A percentile compares a stretch with the other conserved stretches of the same genome.
These are phyloP conservation scores for Nemania sp. DNA, from an alignment of 2,329 filamentous ascomycete species.

Conservation along the genomic window DNA sequence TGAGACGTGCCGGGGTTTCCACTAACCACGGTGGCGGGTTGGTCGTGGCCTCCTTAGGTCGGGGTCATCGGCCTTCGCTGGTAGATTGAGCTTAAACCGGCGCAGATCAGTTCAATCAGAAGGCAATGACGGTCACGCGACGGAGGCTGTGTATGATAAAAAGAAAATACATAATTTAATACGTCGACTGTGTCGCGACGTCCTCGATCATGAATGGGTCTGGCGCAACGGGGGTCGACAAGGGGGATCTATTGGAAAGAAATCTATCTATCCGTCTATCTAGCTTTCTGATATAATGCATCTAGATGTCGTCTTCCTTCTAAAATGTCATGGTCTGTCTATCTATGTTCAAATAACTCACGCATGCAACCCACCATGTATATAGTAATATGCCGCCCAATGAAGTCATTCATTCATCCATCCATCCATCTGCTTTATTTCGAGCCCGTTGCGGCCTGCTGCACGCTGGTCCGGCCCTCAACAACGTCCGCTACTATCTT, in stretches of 20 bases:
- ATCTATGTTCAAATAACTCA: constrained; percentile 9
- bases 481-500: constrained; percentile 76
- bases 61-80: too few species aligned
- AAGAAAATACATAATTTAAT: neutral
- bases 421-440: too few species aligned
- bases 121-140: too few species aligned
- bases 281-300: constrained; percentile 3
- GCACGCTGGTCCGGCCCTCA: constrained; percentile 71
- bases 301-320: constrained; percentile 3
- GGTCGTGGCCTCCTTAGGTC: too few species aligned
- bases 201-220: neutral
- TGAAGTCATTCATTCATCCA: neutral
- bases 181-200: neutral
- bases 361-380: constrained; percentile 1
- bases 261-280: constrained; percentile 12
- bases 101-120: too few species aligned
- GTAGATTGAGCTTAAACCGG: too few species aligned
- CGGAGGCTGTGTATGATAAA: neutral
- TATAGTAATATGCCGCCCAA: constrained; percentile 2
- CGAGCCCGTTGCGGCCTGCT: constrained; percentile 66
- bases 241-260: constrained; percentile 10
- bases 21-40: too few species aligned
- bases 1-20: too few species aligned
- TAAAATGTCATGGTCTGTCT: constrained; percentile 17
- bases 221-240: neutral